These are phyloP conservation scores for Malbranchea cinnamomea DNA, from an alignment of 2,329 filamentous ascomycete species.

Conservation along the genomic window DNA sequence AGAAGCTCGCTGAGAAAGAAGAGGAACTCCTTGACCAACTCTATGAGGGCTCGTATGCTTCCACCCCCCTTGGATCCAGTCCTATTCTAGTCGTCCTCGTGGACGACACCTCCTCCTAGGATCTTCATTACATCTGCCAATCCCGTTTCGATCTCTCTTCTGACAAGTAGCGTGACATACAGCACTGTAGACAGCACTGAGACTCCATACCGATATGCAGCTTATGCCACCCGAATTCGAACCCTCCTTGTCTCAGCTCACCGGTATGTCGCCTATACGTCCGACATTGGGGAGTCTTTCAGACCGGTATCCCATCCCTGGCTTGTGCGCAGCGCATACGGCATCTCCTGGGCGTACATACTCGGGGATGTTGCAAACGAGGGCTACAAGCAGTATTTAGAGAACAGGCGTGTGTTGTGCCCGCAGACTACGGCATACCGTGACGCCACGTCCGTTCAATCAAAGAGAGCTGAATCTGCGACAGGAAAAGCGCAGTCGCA, in stretches of 20 bases:
- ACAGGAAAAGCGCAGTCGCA: neutral
- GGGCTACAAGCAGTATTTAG: slow-evolving; percentile 85
- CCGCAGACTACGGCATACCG: slow-evolving; percentile 43
- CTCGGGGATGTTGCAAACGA: slow-evolving; percentile 82
- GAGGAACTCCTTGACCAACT: slow-evolving; percentile 65
- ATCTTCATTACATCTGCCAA: neutral
- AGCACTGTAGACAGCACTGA: slow-evolving; percentile 70
- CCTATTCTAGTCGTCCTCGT: neutral
- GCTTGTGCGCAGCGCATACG: slow-evolving; percentile 71
- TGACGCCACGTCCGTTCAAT: slow-evolving; percentile 20
- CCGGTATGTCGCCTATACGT: slow-evolving; percentile 93
- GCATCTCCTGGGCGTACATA: slow-evolving; percentile 82
- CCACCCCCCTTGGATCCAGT: slow-evolving; percentile 12
- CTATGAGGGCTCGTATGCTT: slow-evolving; percentile 58
- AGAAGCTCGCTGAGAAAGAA: slow-evolving; percentile 44
- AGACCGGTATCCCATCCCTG: slow-evolving; percentile 78
- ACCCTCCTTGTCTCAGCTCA: slow-evolving; percentile 84
- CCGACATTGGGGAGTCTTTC: slow-evolving; percentile 92
- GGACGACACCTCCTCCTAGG: slow-evolving; percentile 1
- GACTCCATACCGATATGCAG: slow-evolving; percentile 74
- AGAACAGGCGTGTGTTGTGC: slow-evolving; percentile 63
- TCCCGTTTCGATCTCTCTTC: too few species aligned
- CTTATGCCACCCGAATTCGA: slow-evolving; percentile 70
- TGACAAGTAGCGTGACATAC: slow-evolving; percentile 7
- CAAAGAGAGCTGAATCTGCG: neutral